phyloP scores from a whole-genome alignment of 2,329 filamentous ascomycete species.

The Zymoseptoria brevis region DNA sequence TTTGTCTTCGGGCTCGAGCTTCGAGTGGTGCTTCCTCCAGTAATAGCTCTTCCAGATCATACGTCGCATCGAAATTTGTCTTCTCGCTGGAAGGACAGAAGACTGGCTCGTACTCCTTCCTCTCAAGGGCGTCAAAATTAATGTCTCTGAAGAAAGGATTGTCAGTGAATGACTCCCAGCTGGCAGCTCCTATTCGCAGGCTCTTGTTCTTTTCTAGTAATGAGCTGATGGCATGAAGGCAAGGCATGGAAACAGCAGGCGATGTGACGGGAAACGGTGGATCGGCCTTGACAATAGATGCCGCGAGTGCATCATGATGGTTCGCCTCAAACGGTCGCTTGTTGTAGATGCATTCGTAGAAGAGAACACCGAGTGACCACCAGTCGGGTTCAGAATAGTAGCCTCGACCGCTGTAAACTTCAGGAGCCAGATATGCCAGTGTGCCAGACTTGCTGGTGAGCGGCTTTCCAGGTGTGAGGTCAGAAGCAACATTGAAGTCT shows the following conservation, averaged over 20 bases:
- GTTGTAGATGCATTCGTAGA: constrained; percentile 99
- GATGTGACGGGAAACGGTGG: constrained; percentile 89
- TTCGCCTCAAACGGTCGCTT: constrained; percentile 94
- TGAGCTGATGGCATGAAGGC: constrained; percentile 78
- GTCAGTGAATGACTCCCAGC: constrained; percentile 75
- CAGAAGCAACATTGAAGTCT: constrained; percentile 97
- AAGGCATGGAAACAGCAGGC: constrained; percentile 79
- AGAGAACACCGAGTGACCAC: constrained; percentile 98
- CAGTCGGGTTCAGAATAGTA: constrained; percentile 90
- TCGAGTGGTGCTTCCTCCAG: constrained; percentile 92
- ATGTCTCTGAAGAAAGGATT: constrained; percentile 84
- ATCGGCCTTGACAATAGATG: constrained; percentile 70
- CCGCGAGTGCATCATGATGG: constrained; percentile 70
- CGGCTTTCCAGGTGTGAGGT: constrained; percentile 72
- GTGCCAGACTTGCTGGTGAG: constrained; percentile 96
- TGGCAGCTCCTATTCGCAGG: constrained; percentile 71
- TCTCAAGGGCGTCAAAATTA: constrained; percentile 75
- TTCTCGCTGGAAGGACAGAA: constrained; percentile 94
- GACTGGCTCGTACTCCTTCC: constrained; percentile 81
- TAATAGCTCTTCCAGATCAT: constrained; percentile 88
- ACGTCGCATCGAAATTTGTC: constrained; percentile 98
- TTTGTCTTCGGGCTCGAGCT: constrained; percentile 83
- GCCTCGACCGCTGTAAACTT: constrained; percentile 85
- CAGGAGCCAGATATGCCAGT: constrained; percentile 87
- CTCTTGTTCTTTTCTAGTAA: constrained; percentile 73